Conservation (phyloP, 768 basidiomycete genomes). For the Tremella mesenterica region DNA sequence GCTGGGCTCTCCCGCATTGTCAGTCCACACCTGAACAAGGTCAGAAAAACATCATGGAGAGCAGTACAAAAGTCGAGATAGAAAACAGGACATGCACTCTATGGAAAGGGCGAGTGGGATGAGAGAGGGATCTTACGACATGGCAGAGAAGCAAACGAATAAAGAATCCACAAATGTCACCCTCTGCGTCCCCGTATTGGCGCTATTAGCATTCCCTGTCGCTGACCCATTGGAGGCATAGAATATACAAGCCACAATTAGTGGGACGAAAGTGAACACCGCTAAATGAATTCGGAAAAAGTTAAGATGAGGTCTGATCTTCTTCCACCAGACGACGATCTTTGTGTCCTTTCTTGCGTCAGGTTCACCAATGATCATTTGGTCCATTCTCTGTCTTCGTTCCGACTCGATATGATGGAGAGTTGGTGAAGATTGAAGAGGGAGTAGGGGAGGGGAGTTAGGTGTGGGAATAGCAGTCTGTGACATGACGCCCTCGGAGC, state of each 20-base stretch:
- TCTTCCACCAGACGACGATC: slow-evolving; percentile 2
- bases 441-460: too few relatives aligned
- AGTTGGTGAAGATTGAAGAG: too few relatives aligned
- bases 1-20: too few relatives aligned
- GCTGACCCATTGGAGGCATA: slow-evolving; percentile 29
- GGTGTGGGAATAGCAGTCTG: too few relatives aligned
- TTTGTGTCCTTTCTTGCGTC: too few relatives aligned
- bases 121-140: slow-evolving; percentile 26
- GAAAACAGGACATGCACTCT: background rate
- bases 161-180: slow-evolving; percentile 27
- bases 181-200: slow-evolving; percentile 10
- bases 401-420: too few relatives aligned
- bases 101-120: background rate
- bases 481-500: too few relatives aligned
- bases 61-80: slow-evolving; percentile 2
- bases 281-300: slow-evolving; percentile 20
- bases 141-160: slow-evolving; percentile 34
- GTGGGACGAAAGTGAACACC: slow-evolving; percentile 16
- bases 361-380: too few relatives aligned
- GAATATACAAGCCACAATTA: slow-evolving; percentile 24
- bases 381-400: too few relatives aligned
- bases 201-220: slow-evolving; percentile 15
- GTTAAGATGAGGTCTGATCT: slow-evolving; percentile 9
- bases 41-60: slow-evolving; percentile 8
- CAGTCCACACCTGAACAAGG: too few relatives aligned